phyloP scores from a whole-genome alignment of 768 basidiomycete genomes.

The Fistulinella prunicolor region DNA sequence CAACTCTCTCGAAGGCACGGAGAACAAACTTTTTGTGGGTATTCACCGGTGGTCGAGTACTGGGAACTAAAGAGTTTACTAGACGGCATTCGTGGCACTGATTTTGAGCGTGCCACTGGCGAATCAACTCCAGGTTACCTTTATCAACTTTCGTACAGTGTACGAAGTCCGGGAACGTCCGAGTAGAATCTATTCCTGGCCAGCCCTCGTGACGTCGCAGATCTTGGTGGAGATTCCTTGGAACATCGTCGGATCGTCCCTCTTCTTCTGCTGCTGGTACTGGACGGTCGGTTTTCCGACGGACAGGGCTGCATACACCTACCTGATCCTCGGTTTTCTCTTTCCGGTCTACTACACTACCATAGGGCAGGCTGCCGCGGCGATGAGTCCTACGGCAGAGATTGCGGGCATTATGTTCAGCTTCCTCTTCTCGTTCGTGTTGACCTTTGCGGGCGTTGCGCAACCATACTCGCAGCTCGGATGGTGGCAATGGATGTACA shows the following conservation, averaged over 20 bases:
- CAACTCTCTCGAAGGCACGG: constrained; percentile 52
- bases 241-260: constrained; percentile 54
- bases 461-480: constrained; percentile 61
- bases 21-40: constrained; percentile 64
- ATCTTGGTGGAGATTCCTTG: constrained; percentile 58
- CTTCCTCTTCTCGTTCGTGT: constrained; percentile 58
- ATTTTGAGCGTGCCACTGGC: constrained; percentile 51
- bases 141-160: constrained; percentile 54
- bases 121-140: constrained; percentile 63
- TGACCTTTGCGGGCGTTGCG: constrained; percentile 68
- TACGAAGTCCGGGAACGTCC: constrained; percentile 68
- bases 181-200: constrained; percentile 65
- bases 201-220: constrained; percentile 52
- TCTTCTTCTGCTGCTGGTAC: constrained; percentile 68
- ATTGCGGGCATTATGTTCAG: constrained; percentile 58
- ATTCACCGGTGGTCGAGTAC: no score
- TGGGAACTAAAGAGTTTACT: no score
- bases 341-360: constrained; percentile 63
- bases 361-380: constrained; percentile 57
- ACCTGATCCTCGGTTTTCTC: constrained; percentile 49
- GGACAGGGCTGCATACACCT: constrained; percentile 57
- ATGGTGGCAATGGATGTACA: constrained; percentile 76
- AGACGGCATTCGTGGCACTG: constrained; percentile 57
- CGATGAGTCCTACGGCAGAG: constrained; percentile 58
- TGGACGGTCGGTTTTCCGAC: constrained; percentile 63